A percentile compares a stretch with the other conserved stretches of the same genome.
These are phyloP conservation scores for Pseudotsuga menziesii DNA, from an alignment of 75 land plant species.

Conservation along the genomic window DNA sequence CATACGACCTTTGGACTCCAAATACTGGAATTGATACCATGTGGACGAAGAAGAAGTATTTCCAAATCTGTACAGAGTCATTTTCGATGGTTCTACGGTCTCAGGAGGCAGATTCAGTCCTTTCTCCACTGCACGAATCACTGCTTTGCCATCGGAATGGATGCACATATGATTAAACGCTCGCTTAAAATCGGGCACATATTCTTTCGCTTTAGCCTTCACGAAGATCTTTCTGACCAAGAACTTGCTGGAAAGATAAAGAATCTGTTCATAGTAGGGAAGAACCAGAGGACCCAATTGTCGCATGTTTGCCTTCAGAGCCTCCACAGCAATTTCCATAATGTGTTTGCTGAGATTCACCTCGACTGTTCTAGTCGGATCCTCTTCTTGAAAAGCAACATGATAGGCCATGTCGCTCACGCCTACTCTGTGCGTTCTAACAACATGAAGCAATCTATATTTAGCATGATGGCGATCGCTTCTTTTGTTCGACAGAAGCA, in stretches of 20 bases:
- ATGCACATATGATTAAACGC: constrained; percentile 31
- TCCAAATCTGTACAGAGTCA: constrained; percentile 58
- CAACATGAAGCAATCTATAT: constrained; percentile 35
- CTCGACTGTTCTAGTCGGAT: constrained; percentile 39
- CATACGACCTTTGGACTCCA: constrained; percentile 56
- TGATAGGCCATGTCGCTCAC: constrained; percentile 30
- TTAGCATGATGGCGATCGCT: constrained; percentile 39
- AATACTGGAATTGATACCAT: constrained; percentile 77
- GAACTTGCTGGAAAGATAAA: not conserved
- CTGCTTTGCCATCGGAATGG: constrained; percentile 35
- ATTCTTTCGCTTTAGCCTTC: constrained; percentile 28
- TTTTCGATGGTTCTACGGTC: constrained; percentile 26
- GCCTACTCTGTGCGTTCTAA: constrained; percentile 50
- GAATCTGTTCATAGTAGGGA: constrained; percentile 29
- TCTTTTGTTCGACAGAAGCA: constrained; percentile 33
- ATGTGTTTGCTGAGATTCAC: constrained; percentile 44
- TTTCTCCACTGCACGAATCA: constrained; percentile 20
- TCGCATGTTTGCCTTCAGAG: constrained; percentile 32
- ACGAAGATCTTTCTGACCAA: not conserved
- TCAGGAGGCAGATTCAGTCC: constrained; percentile 8
- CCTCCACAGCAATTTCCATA: constrained; percentile 38
- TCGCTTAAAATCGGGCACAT: constrained; percentile 31
- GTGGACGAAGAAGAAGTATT: constrained; percentile 75
- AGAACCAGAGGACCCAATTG: constrained; percentile 30
- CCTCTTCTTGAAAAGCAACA: constrained; percentile 41